Evolutionary conservation across 768 basidiomycete genomes (phyloP).

Genomic region (Agaricus blazei): DNA sequence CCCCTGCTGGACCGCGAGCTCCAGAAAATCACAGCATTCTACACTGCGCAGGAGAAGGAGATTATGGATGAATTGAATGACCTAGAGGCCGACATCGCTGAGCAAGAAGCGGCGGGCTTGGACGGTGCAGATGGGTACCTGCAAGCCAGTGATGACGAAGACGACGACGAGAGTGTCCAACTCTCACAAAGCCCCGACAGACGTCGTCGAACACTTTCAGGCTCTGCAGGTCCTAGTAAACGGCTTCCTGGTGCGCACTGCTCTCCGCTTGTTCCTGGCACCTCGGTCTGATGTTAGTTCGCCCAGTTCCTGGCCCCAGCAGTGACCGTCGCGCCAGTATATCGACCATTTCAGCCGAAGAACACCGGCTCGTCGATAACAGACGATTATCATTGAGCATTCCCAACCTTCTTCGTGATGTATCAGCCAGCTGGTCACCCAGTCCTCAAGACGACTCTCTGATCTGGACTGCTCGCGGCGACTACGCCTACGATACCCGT

Average conservation of each 20-base stretch:
- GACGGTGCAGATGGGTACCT: constrained; percentile 45
- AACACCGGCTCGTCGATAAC: constrained; percentile 34
- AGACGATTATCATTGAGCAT: constrained; percentile 28
- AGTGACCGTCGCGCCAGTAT: constrained; percentile 14
- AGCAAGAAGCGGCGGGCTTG: constrained; percentile 58
- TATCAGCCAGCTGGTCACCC: constrained; percentile 34
- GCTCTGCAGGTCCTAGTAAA: constrained; percentile 18
- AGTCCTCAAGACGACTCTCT: constrained; percentile 28
- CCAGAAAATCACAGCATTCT: constrained; percentile 76
- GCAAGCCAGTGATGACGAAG: constrained; percentile 55
- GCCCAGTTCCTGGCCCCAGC: neutral
- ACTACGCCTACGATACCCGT: constrained; percentile 79
- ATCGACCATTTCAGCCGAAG: constrained; percentile 19
- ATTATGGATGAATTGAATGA: constrained; percentile 54
- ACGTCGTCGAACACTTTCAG: constrained; percentile 32
- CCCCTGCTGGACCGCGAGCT: constrained; percentile 80
- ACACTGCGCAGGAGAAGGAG: constrained; percentile 71
- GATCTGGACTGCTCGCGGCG: constrained; percentile 77
- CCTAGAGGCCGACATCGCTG: constrained; percentile 50
- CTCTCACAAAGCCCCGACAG: constrained; percentile 28
- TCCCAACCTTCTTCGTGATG: constrained; percentile 44
- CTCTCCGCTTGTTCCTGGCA: neutral
- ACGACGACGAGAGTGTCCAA: constrained; percentile 37
- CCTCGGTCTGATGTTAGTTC: neutral
- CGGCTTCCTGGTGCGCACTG: constrained; percentile 16